phyloP scores from a whole-genome alignment of 768 basidiomycete genomes.

The Cystobasidium ongulense region DNA sequence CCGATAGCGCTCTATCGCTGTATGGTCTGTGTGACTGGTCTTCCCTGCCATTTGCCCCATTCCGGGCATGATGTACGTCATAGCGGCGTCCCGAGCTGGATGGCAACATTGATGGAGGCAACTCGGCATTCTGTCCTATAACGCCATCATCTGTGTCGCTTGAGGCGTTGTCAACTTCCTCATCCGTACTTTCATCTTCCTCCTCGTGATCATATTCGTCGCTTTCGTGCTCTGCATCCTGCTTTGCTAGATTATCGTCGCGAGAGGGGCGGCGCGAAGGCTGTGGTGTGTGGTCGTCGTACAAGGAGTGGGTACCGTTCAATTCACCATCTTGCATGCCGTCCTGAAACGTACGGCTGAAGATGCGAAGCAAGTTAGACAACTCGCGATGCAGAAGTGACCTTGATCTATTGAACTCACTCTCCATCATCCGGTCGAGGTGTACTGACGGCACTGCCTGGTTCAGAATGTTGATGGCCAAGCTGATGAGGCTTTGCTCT shows the following conservation, averaged over 20 bases:
- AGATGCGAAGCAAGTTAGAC: background rate
- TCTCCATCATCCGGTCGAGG: background rate
- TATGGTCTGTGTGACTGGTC: background rate
- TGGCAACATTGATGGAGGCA: background rate
- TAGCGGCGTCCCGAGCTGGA: background rate
- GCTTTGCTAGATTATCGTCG: background rate
- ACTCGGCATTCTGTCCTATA: background rate
- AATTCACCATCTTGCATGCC: background rate
- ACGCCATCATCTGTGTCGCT: background rate
- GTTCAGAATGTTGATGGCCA: background rate
- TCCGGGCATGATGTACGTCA: background rate
- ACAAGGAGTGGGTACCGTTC: background rate
- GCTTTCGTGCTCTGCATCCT: background rate
- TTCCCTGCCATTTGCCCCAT: background rate
- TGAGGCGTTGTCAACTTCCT: slow-evolving; percentile 3
- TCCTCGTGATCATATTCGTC: background rate
- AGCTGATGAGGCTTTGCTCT: slow-evolving; percentile 30
- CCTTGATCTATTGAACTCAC: background rate
- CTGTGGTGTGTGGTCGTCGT: background rate
- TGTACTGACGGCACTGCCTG: background rate
- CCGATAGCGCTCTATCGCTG: background rate
- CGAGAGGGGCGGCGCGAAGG: background rate
- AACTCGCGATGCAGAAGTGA: background rate
- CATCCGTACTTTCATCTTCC: background rate
- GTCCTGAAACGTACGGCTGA: background rate